Percentiles rank a stretch among this genome's conserved stretches.
These are phyloP conservation scores for Teunomyces stri DNA, from an alignment of 805 yeast species.

Conservation along the genomic window DNA sequence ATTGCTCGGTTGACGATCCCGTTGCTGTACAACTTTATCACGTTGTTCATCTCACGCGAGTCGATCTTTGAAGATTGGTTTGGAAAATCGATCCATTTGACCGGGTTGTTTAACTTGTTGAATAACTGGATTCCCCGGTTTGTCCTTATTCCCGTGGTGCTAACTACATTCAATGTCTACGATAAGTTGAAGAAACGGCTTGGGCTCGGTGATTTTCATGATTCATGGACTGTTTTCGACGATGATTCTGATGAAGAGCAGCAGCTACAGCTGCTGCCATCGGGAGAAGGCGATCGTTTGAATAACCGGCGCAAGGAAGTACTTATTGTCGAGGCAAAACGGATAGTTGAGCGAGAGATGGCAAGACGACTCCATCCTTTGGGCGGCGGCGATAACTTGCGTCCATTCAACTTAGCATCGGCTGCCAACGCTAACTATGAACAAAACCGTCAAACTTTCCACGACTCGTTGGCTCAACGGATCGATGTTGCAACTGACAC, in stretches of 20 bases:
- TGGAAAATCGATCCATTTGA: conserved; percentile 71
- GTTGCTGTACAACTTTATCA: conserved; percentile 72
- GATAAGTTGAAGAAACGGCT: conserved; percentile 50
- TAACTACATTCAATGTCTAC: conserved; percentile 66
- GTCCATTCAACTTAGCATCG: conserved; percentile 26
- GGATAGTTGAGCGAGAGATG: conserved; percentile 37
- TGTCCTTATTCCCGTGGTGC: conserved; percentile 63
- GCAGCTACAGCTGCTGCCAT: conserved; percentile 5
- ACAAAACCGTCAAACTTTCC: conserved; percentile 23
- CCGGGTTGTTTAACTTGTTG: conserved; percentile 68
- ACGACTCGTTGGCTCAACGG: conserved; percentile 19
- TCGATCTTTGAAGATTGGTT: conserved; percentile 68
- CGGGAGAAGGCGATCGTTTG: conserved; percentile 13
- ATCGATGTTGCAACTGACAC: conserved; percentile 20
- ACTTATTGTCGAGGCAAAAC: conserved; percentile 41
- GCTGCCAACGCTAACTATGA: conserved; percentile 31
- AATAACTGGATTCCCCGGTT: conserved; percentile 77
- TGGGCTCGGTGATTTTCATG: conserved; percentile 39
- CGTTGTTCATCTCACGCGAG: conserved; percentile 52
- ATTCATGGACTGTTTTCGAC: conserved; percentile 39
- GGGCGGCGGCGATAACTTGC: conserved; percentile 11
- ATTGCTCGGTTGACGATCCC: conserved; percentile 82
- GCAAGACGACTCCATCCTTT: conserved; percentile 22
- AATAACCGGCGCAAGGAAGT: conserved; percentile 31
- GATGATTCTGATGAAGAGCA: conserved; percentile 30